These are phyloP conservation scores for Naganishia vaughanmartiniae DNA, from an alignment of 768 basidiomycete species.

Conservation along the genomic window DNA sequence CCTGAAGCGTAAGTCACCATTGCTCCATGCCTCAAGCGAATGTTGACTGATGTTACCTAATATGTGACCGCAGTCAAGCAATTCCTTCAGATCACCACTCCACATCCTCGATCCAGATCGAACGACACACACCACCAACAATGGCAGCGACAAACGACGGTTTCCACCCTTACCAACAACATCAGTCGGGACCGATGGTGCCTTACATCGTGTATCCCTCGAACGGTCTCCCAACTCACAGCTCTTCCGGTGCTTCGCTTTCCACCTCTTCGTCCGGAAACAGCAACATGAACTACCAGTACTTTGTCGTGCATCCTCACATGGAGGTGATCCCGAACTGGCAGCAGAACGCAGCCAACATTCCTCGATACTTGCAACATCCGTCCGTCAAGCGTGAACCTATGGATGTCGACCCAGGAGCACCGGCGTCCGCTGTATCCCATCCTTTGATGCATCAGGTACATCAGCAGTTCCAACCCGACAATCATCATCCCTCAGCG, in stretches of 20 bases:
- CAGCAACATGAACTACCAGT: background rate
- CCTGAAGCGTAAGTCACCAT: too few relatives aligned
- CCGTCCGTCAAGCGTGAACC: background rate
- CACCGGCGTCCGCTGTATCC: background rate
- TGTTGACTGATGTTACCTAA: too few relatives aligned
- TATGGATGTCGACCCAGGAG: background rate
- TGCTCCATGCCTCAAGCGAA: too few relatives aligned
- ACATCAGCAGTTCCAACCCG: background rate
- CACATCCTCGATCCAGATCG: background rate
- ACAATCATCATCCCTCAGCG: background rate
- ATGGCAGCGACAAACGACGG: background rate
- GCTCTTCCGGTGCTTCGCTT: background rate
- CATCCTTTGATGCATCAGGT: background rate
- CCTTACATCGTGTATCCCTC: background rate
- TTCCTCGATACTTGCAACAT: background rate
- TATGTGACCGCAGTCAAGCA: background rate
- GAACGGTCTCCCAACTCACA: background rate
- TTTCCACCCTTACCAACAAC: background rate
- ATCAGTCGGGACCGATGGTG: background rate
- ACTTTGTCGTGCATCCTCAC: background rate
- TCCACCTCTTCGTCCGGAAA: background rate
- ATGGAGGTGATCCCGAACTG: background rate
- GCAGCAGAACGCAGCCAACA: background rate
- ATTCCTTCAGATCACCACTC: background rate
- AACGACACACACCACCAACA: background rate